Conservation (phyloP, 495 filamentous ascomycete genomes). For the Astrocystis sublimbata region DNA sequence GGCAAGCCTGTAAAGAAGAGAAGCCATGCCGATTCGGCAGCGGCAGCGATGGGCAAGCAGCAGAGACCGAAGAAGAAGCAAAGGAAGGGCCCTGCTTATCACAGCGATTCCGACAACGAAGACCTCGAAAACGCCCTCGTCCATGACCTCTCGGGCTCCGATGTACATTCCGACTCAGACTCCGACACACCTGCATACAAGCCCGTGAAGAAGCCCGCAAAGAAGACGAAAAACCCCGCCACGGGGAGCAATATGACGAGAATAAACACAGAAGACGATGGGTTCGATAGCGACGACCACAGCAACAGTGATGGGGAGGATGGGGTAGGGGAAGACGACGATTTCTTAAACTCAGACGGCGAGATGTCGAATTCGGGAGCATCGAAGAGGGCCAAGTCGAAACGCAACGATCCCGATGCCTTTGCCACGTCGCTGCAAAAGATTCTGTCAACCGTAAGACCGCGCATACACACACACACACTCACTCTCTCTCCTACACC, state of each 20-base stretch:
- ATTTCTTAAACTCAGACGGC: slow-evolving; percentile 32
- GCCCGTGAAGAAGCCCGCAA: slow-evolving; percentile 8
- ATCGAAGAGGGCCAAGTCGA: slow-evolving; percentile 53
- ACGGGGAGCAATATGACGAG: slow-evolving; percentile 32
- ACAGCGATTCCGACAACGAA: slow-evolving; percentile 73
- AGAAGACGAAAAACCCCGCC: slow-evolving; percentile 23
- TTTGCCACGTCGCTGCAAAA: slow-evolving; percentile 91
- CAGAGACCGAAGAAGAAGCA: slow-evolving; percentile 66
- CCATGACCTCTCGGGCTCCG: slow-evolving; percentile 46
- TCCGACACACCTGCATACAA: slow-evolving; percentile 20
- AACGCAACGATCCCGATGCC: slow-evolving; percentile 86
- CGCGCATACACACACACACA: background rate
- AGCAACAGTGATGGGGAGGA: slow-evolving; percentile 23
- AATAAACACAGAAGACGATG: slow-evolving; percentile 28
- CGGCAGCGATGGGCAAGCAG: slow-evolving; percentile 56
- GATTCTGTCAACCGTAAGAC: slow-evolving; percentile 66
- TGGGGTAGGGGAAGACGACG: slow-evolving; percentile 36
- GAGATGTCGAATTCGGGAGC: slow-evolving; percentile 39
- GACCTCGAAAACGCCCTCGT: slow-evolving; percentile 49
- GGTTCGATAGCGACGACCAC: slow-evolving; percentile 36
- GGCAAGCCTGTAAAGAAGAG: slow-evolving; percentile 14
- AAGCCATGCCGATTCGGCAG: slow-evolving; percentile 47
- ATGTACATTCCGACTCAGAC: slow-evolving; percentile 43
- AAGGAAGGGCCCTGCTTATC: slow-evolving; percentile 67
- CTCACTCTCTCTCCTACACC: too few relatives aligned